A percentile compares a stretch with the other conserved stretches of the same genome.
These are phyloP conservation scores for Sporobolomyces pararoseus DNA, from an alignment of 768 basidiomycete genomes.

Conservation along the genomic window DNA sequence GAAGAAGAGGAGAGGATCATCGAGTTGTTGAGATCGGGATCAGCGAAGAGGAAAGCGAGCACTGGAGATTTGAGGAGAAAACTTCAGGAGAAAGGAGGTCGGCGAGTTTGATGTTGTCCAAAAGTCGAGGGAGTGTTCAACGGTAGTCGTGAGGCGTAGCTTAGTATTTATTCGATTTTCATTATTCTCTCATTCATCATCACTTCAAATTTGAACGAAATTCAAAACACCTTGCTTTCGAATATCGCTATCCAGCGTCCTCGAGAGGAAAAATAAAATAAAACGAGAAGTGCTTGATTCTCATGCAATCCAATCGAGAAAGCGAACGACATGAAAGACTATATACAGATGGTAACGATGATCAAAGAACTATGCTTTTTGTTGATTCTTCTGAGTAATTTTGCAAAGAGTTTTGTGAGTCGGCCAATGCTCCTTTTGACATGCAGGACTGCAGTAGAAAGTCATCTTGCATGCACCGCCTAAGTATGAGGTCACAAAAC, in stretches of 20 bases:
- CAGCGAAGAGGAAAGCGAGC: slow-evolving; percentile 19
- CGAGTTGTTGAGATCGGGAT: slow-evolving; percentile 24
- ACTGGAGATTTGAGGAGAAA: slow-evolving; percentile 17
- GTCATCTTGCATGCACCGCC: not conserved
- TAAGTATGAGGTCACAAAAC: not conserved
- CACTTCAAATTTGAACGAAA: too few relatives aligned
- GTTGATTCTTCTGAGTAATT: not conserved
- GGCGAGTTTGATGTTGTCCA: not conserved
- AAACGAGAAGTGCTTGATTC: too few relatives aligned
- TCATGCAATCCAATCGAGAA: too few relatives aligned
- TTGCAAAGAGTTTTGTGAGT: not conserved
- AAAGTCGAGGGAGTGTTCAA: too few relatives aligned
- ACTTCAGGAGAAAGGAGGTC: not conserved
- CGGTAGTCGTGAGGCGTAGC: not conserved
- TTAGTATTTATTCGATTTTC: too few relatives aligned
- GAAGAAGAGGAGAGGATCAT: slow-evolving; percentile 40
- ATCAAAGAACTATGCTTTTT: not conserved
- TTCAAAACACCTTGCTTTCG: too few relatives aligned
- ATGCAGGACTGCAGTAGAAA: not conserved
- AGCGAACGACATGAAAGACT: not conserved
- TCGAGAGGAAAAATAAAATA: too few relatives aligned
- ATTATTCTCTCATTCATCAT: too few relatives aligned
- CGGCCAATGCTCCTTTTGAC: not conserved
- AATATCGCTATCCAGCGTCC: too few relatives aligned
- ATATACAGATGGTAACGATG: not conserved